These are phyloP conservation scores for Adansonia rubrostipa DNA, from an alignment of 441 rosid genomes.

Conservation along the genomic window DNA sequence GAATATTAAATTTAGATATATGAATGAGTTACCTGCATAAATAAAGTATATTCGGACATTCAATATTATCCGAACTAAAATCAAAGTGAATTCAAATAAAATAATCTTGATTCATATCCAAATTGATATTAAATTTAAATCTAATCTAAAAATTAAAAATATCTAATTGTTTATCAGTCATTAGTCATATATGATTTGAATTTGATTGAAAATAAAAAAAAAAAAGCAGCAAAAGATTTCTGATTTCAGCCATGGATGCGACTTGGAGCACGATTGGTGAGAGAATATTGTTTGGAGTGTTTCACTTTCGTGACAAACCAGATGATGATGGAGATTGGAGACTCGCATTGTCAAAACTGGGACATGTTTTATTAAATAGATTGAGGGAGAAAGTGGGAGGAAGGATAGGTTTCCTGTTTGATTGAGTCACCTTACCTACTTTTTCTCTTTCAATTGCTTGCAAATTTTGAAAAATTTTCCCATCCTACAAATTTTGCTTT, in stretches of 20 bases:
- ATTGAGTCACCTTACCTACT: constrained; percentile 47
- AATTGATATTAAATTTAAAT: no score
- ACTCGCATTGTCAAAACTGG: constrained; percentile 14
- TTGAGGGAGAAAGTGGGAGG: constrained; percentile 16
- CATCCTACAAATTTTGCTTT: neutral
- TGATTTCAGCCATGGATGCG: constrained; percentile 34
- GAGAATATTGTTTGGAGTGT: constrained; percentile 28
- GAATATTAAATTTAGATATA: no score
- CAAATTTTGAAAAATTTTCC: neutral
- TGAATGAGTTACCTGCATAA: no score
- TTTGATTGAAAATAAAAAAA: no score
- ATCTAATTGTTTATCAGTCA: no score
- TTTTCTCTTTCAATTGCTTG: constrained; percentile 22
- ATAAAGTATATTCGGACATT: no score
- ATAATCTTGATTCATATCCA: no score
- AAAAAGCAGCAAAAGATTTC: constrained; percentile 6
- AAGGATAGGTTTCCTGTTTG: constrained; percentile 34
- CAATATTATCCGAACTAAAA: no score
- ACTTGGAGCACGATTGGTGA: constrained; percentile 27
- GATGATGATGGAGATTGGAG: neutral
- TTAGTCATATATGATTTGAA: no score
- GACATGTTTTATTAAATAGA: neutral
- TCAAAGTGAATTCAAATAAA: no score
- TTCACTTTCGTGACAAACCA: constrained; percentile 22
- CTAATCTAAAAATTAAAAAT: no score